Conservation (phyloP, 495 filamentous ascomycete species). For the Aspergillus asperescens region DNA sequence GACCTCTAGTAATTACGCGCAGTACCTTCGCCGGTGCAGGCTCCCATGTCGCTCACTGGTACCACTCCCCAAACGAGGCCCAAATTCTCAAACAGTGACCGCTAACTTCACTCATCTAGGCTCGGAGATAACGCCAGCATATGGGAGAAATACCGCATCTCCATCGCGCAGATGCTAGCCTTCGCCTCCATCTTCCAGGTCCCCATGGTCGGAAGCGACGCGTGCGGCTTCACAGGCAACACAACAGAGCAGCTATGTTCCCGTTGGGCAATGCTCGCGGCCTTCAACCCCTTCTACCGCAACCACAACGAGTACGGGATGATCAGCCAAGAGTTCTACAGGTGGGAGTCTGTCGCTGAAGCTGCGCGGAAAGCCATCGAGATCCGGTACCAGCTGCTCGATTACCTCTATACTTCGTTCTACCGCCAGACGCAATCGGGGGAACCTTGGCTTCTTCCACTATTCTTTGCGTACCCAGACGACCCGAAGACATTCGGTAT, state of each 20-base stretch:
- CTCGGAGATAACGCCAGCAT: constrained; percentile 74
- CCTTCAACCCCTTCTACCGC: constrained; percentile 78
- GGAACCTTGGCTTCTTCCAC: constrained; percentile 57
- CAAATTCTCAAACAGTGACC: too few relatives aligned
- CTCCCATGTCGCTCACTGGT: constrained; percentile 73
- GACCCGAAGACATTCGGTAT: constrained; percentile 56
- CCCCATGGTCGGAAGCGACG: constrained; percentile 78
- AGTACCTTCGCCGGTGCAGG: constrained; percentile 81
- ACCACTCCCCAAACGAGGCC: background rate
- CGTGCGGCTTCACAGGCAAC: constrained; percentile 68
- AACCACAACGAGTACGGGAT: constrained; percentile 59
- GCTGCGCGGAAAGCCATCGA: constrained; percentile 67
- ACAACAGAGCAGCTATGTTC: constrained; percentile 76
- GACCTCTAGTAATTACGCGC: constrained; percentile 78
- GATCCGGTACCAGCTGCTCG: constrained; percentile 67
- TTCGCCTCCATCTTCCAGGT: constrained; percentile 79
- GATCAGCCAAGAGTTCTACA: constrained; percentile 73
- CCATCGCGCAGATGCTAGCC: constrained; percentile 64
- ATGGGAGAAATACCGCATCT: constrained; percentile 68
- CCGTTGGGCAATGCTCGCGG: constrained; percentile 73
- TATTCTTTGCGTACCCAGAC: constrained; percentile 69
- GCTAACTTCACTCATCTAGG: constrained; percentile 18
- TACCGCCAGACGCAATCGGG: constrained; percentile 58
- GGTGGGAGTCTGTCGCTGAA: constrained; percentile 57
- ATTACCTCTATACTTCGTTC: constrained; percentile 77